These are phyloP conservation scores for Salix udensis DNA, from an alignment of 345 rosid species.

Conservation along the genomic window DNA sequence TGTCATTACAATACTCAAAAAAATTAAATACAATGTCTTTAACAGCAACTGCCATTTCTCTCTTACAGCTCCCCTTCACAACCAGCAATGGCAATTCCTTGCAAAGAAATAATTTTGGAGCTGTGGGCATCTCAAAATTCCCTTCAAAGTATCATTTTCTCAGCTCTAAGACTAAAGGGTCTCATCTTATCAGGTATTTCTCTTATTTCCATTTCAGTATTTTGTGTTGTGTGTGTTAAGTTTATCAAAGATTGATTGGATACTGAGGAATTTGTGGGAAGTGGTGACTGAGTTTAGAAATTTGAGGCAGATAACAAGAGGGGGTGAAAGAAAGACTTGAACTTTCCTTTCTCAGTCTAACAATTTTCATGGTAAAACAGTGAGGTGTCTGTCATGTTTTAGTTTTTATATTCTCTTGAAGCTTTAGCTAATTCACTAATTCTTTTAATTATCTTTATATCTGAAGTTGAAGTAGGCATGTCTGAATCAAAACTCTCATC, in stretches of 20 bases:
- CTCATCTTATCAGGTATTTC: slow-evolving; percentile 21
- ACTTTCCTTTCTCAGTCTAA: not conserved
- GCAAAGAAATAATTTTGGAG: slow-evolving; percentile 19
- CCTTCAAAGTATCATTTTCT: not conserved
- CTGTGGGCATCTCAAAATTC: slow-evolving; percentile 2
- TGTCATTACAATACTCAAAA: no score
- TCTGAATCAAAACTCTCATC: no score
- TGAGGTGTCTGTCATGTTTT: no score
- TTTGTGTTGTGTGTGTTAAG: not conserved
- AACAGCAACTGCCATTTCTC: slow-evolving; percentile 1
- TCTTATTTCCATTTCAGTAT: not conserved
- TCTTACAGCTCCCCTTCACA: slow-evolving; percentile 13
- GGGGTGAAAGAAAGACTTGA: not conserved
- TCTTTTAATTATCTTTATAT: no score
- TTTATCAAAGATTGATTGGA: not conserved
- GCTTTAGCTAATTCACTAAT: no score
- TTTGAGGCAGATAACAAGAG: not conserved
- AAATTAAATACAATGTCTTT: not conserved
- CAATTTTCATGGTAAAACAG: no score
- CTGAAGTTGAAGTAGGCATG: no score
- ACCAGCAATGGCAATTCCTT: slow-evolving; percentile 6
- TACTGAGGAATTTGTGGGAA: not conserved
- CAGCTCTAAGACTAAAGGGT: slow-evolving; percentile 16
- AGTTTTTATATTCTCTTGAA: no score
- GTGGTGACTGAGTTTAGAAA: not conserved